phyloP scores from a whole-genome alignment of 2,329 filamentous ascomycete genomes.

The Hypomyces perniciosus region DNA sequence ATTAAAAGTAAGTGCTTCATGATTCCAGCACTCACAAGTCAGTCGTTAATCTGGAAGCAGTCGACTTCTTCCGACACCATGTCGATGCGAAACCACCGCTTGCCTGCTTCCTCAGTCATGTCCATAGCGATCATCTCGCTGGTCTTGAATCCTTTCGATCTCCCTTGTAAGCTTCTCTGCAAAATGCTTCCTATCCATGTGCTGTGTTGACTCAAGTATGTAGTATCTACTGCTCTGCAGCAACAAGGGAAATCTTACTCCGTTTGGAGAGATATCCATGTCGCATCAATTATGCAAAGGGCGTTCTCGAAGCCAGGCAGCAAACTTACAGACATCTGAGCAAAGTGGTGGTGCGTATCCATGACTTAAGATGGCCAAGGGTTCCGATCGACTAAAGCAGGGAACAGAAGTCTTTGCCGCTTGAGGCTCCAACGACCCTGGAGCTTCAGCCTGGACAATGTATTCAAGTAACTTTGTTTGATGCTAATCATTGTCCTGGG shows the following conservation, averaged over 20 bases:
- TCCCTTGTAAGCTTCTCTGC: slow-evolving; percentile 53
- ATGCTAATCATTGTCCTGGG: slow-evolving; percentile 88
- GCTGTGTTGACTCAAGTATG: background rate
- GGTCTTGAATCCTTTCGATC: slow-evolving; percentile 71
- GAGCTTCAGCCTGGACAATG: slow-evolving; percentile 62
- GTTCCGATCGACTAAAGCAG: background rate
- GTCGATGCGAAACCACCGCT: slow-evolving; percentile 54
- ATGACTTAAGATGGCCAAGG: background rate
- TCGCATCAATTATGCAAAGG: slow-evolving; percentile 73
- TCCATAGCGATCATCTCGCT: slow-evolving; percentile 82
- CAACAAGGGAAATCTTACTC: slow-evolving; percentile 74
- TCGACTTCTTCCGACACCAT: slow-evolving; percentile 72
- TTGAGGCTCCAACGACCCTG: slow-evolving; percentile 72
- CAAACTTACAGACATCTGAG: slow-evolving; percentile 72
- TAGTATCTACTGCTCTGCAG: slow-evolving; percentile 79
- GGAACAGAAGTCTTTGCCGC: slow-evolving; percentile 65
- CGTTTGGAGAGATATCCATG: slow-evolving; percentile 72
- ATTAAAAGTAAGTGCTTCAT: slow-evolving; percentile 54
- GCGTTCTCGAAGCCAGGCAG: slow-evolving; percentile 67
- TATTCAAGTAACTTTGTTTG: slow-evolving; percentile 78
- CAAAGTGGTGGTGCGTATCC: slow-evolving; percentile 51
- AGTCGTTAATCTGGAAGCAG: slow-evolving; percentile 32
- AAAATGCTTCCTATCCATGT: background rate
- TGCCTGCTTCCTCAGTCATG: slow-evolving; percentile 85
- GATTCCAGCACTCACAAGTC: background rate